phyloP scores from a whole-genome alignment of 441 rosid genomes.

The Dalechampia spathulata region DNA sequence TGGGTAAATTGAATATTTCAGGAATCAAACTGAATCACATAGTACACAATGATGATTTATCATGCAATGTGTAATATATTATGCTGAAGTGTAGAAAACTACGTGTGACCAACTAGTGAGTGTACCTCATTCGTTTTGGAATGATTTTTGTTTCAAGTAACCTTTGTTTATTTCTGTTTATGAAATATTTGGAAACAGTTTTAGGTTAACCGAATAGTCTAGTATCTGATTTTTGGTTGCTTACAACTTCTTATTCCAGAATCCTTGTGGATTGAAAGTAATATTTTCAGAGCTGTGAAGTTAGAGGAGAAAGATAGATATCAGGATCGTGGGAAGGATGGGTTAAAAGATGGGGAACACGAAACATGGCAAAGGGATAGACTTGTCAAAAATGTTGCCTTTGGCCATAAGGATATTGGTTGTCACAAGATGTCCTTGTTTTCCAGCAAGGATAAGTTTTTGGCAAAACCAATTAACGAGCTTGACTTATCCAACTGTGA shows the following conservation, averaged over 20 bases:
- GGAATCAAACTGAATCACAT: too few species aligned
- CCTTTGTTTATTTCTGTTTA: too few species aligned
- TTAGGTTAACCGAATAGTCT: neutral
- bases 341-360: slow-evolving; percentile 59
- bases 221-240: slow-evolving; percentile 2
- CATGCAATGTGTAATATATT: too few species aligned
- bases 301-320: slow-evolving; percentile 67
- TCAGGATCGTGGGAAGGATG: slow-evolving; percentile 54
- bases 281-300: slow-evolving; percentile 55
- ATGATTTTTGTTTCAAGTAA: too few species aligned
- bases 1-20: too few species aligned
- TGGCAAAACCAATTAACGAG: slow-evolving; percentile 87
- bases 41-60: too few species aligned
- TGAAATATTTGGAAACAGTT: too few species aligned
- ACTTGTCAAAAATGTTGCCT: slow-evolving; percentile 50
- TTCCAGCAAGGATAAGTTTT: slow-evolving; percentile 67
- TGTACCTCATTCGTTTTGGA: too few species aligned
- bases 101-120: too few species aligned
- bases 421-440: slow-evolving; percentile 44
- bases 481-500: slow-evolving; percentile 96
- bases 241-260: slow-evolving; percentile 32
- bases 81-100: too few species aligned
- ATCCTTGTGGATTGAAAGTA: slow-evolving; percentile 62
- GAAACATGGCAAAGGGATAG: slow-evolving; percentile 72
- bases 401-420: slow-evolving; percentile 47